Conservation (phyloP, 192 early-diverging fungal genomes). For the Backusella parvicylindrica region DNA sequence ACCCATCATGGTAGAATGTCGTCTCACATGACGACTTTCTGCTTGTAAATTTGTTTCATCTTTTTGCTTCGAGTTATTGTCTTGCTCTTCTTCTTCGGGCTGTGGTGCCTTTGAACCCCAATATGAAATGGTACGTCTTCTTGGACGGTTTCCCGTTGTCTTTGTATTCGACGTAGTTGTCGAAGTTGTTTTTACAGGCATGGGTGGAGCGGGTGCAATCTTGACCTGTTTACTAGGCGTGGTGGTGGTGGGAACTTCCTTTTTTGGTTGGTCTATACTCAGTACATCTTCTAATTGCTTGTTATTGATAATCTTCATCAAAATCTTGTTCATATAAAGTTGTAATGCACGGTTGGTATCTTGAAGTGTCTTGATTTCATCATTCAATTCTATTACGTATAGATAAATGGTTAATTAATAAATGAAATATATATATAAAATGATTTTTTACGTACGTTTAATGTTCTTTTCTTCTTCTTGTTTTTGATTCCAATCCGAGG, state of each 20-base stretch:
- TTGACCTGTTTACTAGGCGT: not conserved
- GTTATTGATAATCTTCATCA: constrained; percentile 68
- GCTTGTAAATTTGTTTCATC: not conserved
- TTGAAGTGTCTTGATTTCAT: constrained; percentile 54
- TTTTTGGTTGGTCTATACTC: constrained; percentile 36
- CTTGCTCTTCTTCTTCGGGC: not conserved
- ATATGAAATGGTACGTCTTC: constrained; percentile 37
- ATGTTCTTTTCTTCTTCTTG: constrained; percentile 11
- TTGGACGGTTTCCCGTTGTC: not conserved
- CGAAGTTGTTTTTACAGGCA: not conserved
- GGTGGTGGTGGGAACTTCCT: not conserved
- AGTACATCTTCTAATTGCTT: constrained; percentile 47
- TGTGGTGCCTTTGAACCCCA: constrained; percentile 30
- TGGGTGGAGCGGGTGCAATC: not conserved
- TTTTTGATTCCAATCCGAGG: constrained; percentile 5
- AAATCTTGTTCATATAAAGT: constrained; percentile 76
- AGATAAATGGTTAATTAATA: not conserved
- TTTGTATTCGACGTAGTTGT: not conserved
- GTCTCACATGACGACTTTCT: not conserved
- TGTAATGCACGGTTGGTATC: constrained; percentile 67
- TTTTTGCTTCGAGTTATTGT: not conserved
- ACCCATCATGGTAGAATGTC: not conserved
- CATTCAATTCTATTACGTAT: constrained; percentile 39
- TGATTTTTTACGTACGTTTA: constrained; percentile 13
- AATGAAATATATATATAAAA: not conserved